phyloP scores from a whole-genome alignment of 2,329 filamentous ascomycete species.

The Periglandula ipomoeae region DNA sequence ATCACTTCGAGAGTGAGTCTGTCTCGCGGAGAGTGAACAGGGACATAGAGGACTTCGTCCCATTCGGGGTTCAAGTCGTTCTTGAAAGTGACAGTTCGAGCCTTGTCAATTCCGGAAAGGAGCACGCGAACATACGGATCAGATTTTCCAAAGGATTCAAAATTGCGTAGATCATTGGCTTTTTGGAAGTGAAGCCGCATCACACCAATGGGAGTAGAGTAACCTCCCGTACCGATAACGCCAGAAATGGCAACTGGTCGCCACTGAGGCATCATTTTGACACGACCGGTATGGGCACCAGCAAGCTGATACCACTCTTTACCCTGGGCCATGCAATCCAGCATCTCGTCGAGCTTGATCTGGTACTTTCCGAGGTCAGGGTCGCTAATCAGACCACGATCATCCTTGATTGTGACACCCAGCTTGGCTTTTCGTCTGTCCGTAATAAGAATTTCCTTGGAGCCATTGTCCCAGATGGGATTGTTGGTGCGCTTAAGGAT shows the following conservation, averaged over 20 bases:
- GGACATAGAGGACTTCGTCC: slow-evolving; percentile 92
- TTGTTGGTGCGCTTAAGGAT: slow-evolving; percentile 97
- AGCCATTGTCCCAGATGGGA: slow-evolving; percentile 88
- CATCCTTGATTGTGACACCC: slow-evolving; percentile 90
- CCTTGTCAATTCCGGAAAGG: slow-evolving; percentile 83
- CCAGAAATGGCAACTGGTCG: slow-evolving; percentile 86
- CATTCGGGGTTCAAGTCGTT: slow-evolving; percentile 94
- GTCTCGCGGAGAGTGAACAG: slow-evolving; percentile 76
- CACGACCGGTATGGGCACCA: slow-evolving; percentile 72
- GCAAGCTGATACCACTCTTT: slow-evolving; percentile 93
- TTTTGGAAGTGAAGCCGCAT: slow-evolving; percentile 88
- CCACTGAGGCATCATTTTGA: slow-evolving; percentile 89
- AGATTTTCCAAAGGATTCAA: slow-evolving; percentile 93
- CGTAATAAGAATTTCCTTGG: slow-evolving; percentile 90
- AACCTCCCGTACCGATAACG: slow-evolving; percentile 72
- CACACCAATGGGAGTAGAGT: slow-evolving; percentile 87
- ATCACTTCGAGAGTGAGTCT: slow-evolving; percentile 86
- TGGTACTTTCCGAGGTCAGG: slow-evolving; percentile 86
- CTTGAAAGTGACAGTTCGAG: slow-evolving; percentile 86
- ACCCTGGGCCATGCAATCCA: slow-evolving; percentile 83
- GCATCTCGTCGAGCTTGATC: slow-evolving; percentile 88
- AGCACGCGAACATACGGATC: slow-evolving; percentile 88
- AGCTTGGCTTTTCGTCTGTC: slow-evolving; percentile 85
- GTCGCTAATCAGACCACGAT: slow-evolving; percentile 75
- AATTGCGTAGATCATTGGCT: slow-evolving; percentile 75